Evolutionary conservation across 2,329 filamentous ascomycete species (phyloP).

Genomic region (Aspergillus pseudonomiae): DNA sequence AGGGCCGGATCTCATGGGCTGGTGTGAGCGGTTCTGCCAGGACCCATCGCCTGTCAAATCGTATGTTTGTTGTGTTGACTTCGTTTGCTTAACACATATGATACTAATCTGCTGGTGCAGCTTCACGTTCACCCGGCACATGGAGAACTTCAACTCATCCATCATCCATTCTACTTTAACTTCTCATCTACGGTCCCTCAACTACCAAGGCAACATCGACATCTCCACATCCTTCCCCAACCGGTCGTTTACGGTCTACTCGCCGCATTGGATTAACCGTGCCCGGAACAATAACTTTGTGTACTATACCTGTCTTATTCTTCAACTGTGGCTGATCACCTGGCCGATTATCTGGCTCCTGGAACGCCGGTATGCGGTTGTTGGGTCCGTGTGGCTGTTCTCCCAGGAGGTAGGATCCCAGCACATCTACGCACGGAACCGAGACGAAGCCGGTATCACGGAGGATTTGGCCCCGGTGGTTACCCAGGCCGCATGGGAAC

Average conservation of each 20-base stretch:
- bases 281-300: slow-evolving; percentile 37
- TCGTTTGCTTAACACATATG: not conserved
- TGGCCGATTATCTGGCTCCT: slow-evolving; percentile 44
- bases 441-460: slow-evolving; percentile 32
- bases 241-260: slow-evolving; percentile 38
- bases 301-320: slow-evolving; percentile 39
- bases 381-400: slow-evolving; percentile 35
- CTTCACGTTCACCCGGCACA: slow-evolving; percentile 35
- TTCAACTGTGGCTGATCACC: slow-evolving; percentile 44
- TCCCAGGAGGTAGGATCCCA: slow-evolving; percentile 20
- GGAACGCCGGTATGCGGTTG: slow-evolving; percentile 41
- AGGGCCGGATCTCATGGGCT: slow-evolving; percentile 25
- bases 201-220: slow-evolving; percentile 39
- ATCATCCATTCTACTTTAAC: slow-evolving; percentile 32
- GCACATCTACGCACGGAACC: slow-evolving; percentile 29
- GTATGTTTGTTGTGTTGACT: slow-evolving; percentile 24
- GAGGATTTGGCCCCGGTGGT: slow-evolving; percentile 38
- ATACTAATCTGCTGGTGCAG: slow-evolving; percentile 14
- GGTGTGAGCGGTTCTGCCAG: slow-evolving; percentile 41
- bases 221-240: slow-evolving; percentile 29
- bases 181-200: slow-evolving; percentile 41
- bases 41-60: slow-evolving; percentile 42
- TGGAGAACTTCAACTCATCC: slow-evolving; percentile 33
- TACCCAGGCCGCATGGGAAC: slow-evolving; percentile 38
- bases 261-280: slow-evolving; percentile 43